phyloP scores from a whole-genome alignment of 192 early-diverging fungal species.

The Funneliformis geosporum region DNA sequence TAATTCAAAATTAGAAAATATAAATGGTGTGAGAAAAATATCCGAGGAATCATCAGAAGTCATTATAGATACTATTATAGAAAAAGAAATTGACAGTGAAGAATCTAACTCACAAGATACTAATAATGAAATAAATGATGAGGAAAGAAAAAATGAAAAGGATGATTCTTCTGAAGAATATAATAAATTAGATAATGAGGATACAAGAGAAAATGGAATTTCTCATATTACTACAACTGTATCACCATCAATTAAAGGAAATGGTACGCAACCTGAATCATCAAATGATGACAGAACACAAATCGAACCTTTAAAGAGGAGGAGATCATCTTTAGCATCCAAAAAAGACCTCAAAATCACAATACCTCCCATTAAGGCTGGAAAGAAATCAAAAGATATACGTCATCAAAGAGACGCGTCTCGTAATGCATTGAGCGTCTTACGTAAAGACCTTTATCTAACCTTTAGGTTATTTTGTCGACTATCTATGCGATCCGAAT shows the following conservation, averaged over 20 bases:
- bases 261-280: neutral
- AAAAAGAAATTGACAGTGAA: neutral
- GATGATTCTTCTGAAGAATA: neutral
- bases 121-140: neutral
- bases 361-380: conserved; percentile 6
- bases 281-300: neutral
- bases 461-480: conserved; percentile 47
- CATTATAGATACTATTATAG: neutral
- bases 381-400: conserved; percentile 29
- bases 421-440: conserved; percentile 24
- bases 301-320: neutral
- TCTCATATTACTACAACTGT: neutral
- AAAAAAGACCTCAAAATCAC: conserved; percentile 19
- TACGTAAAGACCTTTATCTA: conserved; percentile 48
- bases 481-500: conserved; percentile 41
- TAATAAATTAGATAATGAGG: neutral
- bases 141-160: neutral
- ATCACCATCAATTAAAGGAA: neutral
- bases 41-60: neutral
- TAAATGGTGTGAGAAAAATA: neutral
- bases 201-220: neutral
- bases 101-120: neutral
- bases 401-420: conserved; percentile 32
- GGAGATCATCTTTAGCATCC: conserved; percentile 26
- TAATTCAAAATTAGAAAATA: neutral